These are phyloP conservation scores for Tolypocladium inflatum DNA, from an alignment of 2,329 filamentous ascomycete species.

Conservation along the genomic window DNA sequence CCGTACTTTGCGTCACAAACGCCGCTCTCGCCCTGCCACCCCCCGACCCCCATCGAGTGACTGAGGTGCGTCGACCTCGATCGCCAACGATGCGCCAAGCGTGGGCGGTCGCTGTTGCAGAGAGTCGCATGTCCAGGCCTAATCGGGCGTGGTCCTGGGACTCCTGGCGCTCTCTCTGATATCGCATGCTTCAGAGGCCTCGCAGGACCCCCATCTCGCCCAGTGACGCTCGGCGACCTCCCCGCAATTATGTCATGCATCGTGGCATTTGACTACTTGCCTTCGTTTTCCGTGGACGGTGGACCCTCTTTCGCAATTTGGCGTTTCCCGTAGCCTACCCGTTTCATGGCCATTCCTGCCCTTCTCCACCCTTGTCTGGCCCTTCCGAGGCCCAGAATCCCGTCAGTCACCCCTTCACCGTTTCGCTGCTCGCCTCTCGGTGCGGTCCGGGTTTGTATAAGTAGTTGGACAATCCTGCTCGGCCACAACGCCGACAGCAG, in stretches of 20 bases:
- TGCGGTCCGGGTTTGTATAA: conserved; percentile 7
- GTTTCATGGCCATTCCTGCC: neutral
- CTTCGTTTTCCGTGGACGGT: neutral
- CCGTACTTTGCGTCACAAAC: neutral
- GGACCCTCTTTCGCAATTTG: neutral
- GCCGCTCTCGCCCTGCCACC: neutral
- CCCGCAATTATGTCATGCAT: conserved; percentile 39
- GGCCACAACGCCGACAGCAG: conserved; percentile 4
- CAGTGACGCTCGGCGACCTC: conserved; percentile 9
- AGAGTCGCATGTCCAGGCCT: conserved; percentile 1
- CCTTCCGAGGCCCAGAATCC: neutral
- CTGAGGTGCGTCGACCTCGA: neutral
- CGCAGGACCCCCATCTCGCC: neutral
- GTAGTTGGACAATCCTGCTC: conserved; percentile 15
- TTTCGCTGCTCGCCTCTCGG: neutral
- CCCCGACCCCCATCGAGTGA: neutral
- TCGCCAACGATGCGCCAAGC: neutral
- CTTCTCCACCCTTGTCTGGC: neutral
- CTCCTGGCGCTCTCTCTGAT: conserved; percentile 1
- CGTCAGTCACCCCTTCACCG: neutral
- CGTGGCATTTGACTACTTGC: conserved; percentile 15
- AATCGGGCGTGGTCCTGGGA: conserved; percentile 3
- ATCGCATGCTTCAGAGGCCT: neutral
- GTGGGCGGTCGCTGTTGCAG: neutral
- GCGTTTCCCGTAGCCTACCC: neutral